Evolutionary conservation across 352 stramenopile species (phyloP).

Genomic region (Globisporangium sylvaticum): DNA sequence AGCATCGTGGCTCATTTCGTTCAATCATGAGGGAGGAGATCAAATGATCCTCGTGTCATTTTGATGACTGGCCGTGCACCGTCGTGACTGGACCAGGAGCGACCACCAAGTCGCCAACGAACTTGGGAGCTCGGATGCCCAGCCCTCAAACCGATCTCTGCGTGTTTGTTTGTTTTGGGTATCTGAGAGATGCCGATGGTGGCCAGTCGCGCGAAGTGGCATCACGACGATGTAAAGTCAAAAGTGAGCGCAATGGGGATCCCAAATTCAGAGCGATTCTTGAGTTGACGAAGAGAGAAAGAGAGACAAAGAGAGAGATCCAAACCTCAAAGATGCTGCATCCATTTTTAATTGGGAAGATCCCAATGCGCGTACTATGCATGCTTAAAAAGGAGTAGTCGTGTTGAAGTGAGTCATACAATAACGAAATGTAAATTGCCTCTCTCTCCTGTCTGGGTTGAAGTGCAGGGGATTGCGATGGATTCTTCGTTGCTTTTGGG

Average conservation of each 20-base stretch:
- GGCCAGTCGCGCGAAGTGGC: not conserved
- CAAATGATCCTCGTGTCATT: not conserved
- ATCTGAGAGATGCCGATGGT: not conserved
- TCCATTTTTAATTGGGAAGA: too few species aligned
- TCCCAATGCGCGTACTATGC: not conserved
- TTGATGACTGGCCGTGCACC: not conserved
- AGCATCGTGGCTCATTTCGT: not conserved
- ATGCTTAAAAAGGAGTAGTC: not conserved
- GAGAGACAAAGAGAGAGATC: not conserved
- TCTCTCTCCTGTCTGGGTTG: too few species aligned
- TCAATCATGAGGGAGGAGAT: not conserved
- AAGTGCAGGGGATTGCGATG: too few species aligned
- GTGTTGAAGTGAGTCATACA: too few species aligned
- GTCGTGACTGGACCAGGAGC: not conserved
- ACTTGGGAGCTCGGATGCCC: too few species aligned
- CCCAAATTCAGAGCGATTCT: not conserved
- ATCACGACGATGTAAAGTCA: not conserved
- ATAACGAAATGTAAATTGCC: too few species aligned
- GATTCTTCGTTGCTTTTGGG: too few species aligned
- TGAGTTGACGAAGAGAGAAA: not conserved
- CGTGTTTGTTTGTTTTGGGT: not conserved
- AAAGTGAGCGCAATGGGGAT: not conserved
- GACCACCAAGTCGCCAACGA: too few species aligned
- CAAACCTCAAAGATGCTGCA: not conserved
- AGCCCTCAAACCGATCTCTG: not conserved